Percentiles rank a stretch among this genome's conserved stretches.
Conservation (phyloP, 108 stramenopile species). For the Pelagomonas calceolata region DNA sequence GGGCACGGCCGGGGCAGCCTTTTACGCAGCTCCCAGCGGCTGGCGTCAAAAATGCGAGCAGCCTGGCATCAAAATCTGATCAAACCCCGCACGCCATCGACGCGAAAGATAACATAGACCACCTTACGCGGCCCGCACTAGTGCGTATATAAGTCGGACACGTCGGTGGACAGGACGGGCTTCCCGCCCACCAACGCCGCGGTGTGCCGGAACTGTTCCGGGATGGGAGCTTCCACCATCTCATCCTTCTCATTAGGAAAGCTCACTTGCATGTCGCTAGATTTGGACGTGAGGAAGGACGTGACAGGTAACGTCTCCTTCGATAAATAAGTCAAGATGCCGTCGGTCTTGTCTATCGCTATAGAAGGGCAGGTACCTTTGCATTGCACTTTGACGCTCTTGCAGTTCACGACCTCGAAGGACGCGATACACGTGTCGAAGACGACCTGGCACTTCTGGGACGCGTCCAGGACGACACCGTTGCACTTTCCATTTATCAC, state of each 20-base stretch:
- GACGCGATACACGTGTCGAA: conserved; percentile 74
- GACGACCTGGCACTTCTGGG: conserved; percentile 65
- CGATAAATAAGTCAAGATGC: conserved; percentile 68
- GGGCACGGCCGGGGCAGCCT: too few species aligned
- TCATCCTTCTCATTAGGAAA: conserved; percentile 74
- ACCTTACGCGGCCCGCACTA: too few species aligned
- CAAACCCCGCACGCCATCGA: too few species aligned
- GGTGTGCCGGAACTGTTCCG: conserved; percentile 86
- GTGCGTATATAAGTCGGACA: conserved; percentile 67
- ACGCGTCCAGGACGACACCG: conserved; percentile 70
- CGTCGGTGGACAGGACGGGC: conserved; percentile 46
- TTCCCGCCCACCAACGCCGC: conserved; percentile 34
- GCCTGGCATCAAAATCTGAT: too few species aligned
- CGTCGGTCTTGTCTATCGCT: conserved; percentile 94
- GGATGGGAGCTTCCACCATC: conserved; percentile 82
- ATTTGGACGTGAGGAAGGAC: conserved; percentile 72
- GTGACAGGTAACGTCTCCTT: conserved; percentile 52
- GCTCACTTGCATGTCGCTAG: conserved; percentile 85
- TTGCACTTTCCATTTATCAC: conserved; percentile 87
- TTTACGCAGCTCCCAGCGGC: too few species aligned
- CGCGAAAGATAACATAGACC: too few species aligned
- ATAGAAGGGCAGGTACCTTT: conserved; percentile 73
- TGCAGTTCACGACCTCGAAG: conserved; percentile 85
- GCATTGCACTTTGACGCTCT: conserved; percentile 68
- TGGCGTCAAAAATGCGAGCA: too few species aligned